Percentiles rank a stretch among this genome's conserved stretches.
These are phyloP conservation scores for Triangularia setosa DNA, from an alignment of 2,329 filamentous ascomycete genomes.

Conservation along the genomic window DNA sequence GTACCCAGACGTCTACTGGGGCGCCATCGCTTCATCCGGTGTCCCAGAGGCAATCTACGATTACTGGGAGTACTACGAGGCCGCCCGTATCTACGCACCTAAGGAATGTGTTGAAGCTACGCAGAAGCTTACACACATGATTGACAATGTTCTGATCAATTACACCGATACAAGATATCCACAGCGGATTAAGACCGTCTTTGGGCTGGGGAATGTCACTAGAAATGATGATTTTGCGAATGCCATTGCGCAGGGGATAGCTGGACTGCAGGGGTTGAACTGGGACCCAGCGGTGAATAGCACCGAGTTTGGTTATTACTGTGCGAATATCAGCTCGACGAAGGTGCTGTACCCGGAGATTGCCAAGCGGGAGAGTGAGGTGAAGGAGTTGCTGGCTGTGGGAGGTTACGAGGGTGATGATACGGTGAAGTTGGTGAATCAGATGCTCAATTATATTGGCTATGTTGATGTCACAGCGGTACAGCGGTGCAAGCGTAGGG, in stretches of 20 bases:
- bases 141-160: constrained; percentile 49
- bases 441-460: constrained; percentile 52
- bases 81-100: constrained; percentile 46
- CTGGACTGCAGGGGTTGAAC: constrained; percentile 45
- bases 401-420: constrained; percentile 41
- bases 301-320: constrained; percentile 44
- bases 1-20: constrained; percentile 78
- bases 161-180: constrained; percentile 40
- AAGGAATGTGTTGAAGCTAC: constrained; percentile 61
- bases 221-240: constrained; percentile 47
- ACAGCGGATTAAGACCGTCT: constrained; percentile 38
- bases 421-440: constrained; percentile 34
- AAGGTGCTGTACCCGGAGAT: constrained; percentile 39
- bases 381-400: constrained; percentile 37
- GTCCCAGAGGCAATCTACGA: constrained; percentile 75
- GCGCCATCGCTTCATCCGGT: constrained; percentile 73
- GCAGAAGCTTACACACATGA: constrained; percentile 50
- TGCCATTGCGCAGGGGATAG: constrained; percentile 39
- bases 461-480: constrained; percentile 34
- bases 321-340: constrained; percentile 42
- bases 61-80: constrained; percentile 63
- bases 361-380: constrained; percentile 31
- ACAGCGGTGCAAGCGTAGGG: constrained; percentile 16
- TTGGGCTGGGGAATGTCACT: constrained; percentile 44
- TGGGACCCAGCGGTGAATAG: constrained; percentile 49